These are phyloP conservation scores for Gyromitra esculenta DNA, from an alignment of 2,329 filamentous ascomycete species.

Conservation along the genomic window DNA sequence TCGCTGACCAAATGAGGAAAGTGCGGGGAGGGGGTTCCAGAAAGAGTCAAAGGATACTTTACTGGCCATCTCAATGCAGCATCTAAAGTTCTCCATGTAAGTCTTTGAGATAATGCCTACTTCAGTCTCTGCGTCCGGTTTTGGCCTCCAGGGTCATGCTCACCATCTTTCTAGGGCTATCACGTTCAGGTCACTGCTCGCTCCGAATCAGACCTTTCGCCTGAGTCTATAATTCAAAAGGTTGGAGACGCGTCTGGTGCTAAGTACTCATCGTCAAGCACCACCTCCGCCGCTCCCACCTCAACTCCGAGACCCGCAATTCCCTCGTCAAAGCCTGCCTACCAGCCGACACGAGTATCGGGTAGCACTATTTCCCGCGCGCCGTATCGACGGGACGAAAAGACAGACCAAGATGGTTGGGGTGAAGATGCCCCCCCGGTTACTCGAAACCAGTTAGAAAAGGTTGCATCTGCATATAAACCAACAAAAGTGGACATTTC, in stretches of 20 bases:
- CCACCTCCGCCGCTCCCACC: conserved; percentile 67
- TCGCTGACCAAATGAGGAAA: conserved; percentile 56
- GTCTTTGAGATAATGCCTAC: conserved; percentile 51
- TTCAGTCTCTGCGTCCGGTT: conserved; percentile 37
- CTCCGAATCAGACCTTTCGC: conserved; percentile 86
- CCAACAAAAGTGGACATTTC: conserved; percentile 95
- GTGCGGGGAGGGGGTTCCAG: conserved; percentile 98
- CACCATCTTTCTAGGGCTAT: conserved; percentile 71
- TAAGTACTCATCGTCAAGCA: conserved; percentile 80
- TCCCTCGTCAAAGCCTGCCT: conserved; percentile 83
- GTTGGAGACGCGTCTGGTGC: conserved; percentile 93
- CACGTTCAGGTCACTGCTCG: conserved; percentile 97
- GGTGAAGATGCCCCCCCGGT: conserved; percentile 92
- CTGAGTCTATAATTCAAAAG: conserved; percentile 89
- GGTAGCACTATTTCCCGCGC: conserved; percentile 59
- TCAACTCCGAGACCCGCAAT: conserved; percentile 68
- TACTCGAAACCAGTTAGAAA: conserved; percentile 85
- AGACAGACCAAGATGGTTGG: conserved; percentile 88
- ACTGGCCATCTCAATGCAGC: conserved; percentile 91
- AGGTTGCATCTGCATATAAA: conserved; percentile 90
- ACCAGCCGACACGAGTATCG: conserved; percentile 77
- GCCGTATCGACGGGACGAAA: conserved; percentile 61
- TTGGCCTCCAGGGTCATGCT: not conserved
- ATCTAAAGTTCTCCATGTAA: conserved; percentile 85
- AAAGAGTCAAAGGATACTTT: conserved; percentile 98